Conservation (phyloP, 2,329 filamentous ascomycete genomes). For the Pestalotiopsis sp. region DNA sequence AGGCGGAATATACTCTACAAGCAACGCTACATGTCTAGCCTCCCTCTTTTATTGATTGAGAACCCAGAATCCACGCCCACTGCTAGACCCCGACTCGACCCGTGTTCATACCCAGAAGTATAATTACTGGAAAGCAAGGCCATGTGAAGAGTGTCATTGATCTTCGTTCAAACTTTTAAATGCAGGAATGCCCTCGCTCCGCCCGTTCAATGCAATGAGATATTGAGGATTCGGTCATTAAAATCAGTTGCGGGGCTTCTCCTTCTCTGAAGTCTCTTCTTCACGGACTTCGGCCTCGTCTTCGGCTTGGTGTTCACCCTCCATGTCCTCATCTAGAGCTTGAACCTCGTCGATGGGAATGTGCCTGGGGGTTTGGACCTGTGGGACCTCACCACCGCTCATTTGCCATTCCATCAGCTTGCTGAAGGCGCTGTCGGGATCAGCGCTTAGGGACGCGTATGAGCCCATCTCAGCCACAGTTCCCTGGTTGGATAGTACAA, state of each 20-base stretch:
- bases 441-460: constrained; percentile 74
- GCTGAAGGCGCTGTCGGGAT: constrained; percentile 82
- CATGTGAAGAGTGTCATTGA: not conserved
- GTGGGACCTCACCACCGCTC: constrained; percentile 72
- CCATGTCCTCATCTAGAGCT: constrained; percentile 53
- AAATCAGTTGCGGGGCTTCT: constrained; percentile 20
- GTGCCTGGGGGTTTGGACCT: constrained; percentile 36
- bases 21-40: not conserved
- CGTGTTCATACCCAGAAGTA: not conserved
- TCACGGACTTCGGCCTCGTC: constrained; percentile 28
- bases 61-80: not conserved
- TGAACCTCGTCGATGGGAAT: constrained; percentile 53
- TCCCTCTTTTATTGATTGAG: not conserved
- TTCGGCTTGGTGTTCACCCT: constrained; percentile 39
- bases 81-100: not conserved
- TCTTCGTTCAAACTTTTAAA: not conserved
- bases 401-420: constrained; percentile 99
- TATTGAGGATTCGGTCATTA: not conserved
- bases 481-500: constrained; percentile 85
- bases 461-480: constrained; percentile 89
- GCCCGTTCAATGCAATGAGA: constrained; percentile 19
- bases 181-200: not conserved
- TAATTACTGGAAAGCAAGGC: not conserved
- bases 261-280: constrained; percentile 19
- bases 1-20: constrained; percentile 23